Base-by-base conservation (phyloP, 495 filamentous ascomycete species). In the Penicillium goetzii region DNA sequence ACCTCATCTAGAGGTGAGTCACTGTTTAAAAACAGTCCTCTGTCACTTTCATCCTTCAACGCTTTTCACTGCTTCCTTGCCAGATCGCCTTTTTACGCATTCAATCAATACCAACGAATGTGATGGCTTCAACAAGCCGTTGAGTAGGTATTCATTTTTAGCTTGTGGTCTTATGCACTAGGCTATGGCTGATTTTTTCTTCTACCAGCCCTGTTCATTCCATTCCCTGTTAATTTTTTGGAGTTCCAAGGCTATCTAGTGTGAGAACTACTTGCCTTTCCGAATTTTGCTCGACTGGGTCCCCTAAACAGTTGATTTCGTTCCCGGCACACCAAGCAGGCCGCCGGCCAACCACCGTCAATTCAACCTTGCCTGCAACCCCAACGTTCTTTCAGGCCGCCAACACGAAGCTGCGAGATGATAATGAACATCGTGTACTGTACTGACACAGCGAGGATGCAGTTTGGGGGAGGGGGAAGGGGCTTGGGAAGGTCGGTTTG, bases 101-200 rank as follows among this genome's bases (percentile, higher is more conserved):
- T 47, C 41, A 47, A 47, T 47, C 41, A 8, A 47, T 19, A 47
- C 15, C 17, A 23, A 47, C 41, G 41, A 47, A 47, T 47, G 14
- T n/a, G 41, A 14, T 47, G 10, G 41, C 41, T 47, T 47, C 41
- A 47, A 47, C 41, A n/a, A 47, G 41, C 41, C 41, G 41, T 5
- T n/a, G 41, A n/a, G 41, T 47, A 47, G 41, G 41, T 47, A 47
- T 47, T 47, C 41, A 47, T n/a, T 47, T 47, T 43, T 10, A 43
- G 12, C 40, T 43, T 12, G 21, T 19, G 41, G 41, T 47, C 9
- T 47, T 47, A 47, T 47, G 17, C 15, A 2, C 6, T 23, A 23
- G 41, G 41, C 41, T 23, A 8, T 6, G 21, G 41, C 14, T 47
- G 41, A 47, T 47, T 3, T 47, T 47, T 47, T 47, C 12, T 47